Evolutionary conservation across 768 basidiomycete genomes (phyloP).

Genomic region (Leccinum incarnatum): DNA sequence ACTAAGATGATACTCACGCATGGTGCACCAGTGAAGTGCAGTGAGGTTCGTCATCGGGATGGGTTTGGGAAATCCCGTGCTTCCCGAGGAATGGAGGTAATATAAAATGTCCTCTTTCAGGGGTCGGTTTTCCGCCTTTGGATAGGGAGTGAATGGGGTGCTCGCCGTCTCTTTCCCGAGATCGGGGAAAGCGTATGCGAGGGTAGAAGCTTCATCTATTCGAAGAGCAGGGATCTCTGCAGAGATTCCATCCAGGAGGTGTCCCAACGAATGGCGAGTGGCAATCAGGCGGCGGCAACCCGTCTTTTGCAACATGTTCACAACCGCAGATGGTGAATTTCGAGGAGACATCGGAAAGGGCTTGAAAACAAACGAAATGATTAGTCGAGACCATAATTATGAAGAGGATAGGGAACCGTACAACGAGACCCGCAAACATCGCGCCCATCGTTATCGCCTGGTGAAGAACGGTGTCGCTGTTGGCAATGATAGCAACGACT

Average conservation of each 20-base stretch:
- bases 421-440: constrained; percentile 20
- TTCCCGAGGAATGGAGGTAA: constrained; percentile 51
- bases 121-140: constrained; percentile 1
- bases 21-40: constrained; percentile 33
- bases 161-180: constrained; percentile 1
- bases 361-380: background rate
- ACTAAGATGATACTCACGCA: constrained; percentile 26
- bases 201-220: constrained; percentile 14
- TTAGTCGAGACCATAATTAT: background rate
- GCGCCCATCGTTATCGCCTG: constrained; percentile 39
- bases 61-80: constrained; percentile 46
- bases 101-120: constrained; percentile 23
- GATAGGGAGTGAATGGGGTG: constrained; percentile 10
- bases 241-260: constrained; percentile 31
- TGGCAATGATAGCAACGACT: constrained; percentile 38
- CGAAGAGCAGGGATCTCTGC: constrained; percentile 17
- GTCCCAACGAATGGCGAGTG: constrained; percentile 29
- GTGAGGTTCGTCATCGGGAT: constrained; percentile 35
- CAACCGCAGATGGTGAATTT: constrained; percentile 36
- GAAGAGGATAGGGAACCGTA: background rate
- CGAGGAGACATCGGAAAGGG: constrained; percentile 38
- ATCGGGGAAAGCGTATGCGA: constrained; percentile 11
- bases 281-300: constrained; percentile 39
- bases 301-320: constrained; percentile 36
- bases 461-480: constrained; percentile 41